Percentiles rank a stretch among this genome's conserved stretches.
These are phyloP conservation scores for Moniliophthora roreri DNA, from an alignment of 1,284 basidiomycete species.

Conservation along the genomic window DNA sequence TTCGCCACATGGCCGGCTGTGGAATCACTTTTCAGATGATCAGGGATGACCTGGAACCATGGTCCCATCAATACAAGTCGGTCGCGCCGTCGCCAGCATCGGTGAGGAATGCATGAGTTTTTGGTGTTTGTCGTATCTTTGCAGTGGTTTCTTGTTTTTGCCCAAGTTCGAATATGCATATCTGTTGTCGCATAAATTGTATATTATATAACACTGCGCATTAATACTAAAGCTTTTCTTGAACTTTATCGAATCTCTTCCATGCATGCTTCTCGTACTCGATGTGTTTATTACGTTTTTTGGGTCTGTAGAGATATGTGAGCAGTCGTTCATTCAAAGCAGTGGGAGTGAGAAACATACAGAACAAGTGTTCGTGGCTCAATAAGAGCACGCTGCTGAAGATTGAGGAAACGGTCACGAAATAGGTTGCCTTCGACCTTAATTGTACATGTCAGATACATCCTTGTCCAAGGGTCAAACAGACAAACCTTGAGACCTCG, in stretches of 20 bases:
- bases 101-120: too few species aligned
- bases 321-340: conserved; percentile 10
- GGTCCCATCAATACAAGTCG: conserved; percentile 10
- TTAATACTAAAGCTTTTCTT: not conserved
- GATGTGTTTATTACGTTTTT: conserved; percentile 56
- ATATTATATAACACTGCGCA: not conserved
- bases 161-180: too few species aligned
- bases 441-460: conserved; percentile 6
- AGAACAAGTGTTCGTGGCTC: conserved; percentile 74
- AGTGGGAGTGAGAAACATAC: conserved; percentile 45
- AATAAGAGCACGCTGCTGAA: conserved; percentile 77
- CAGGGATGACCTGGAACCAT: conserved; percentile 6
- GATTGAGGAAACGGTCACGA: conserved; percentile 82
- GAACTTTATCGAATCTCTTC: conserved; percentile 67
- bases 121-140: too few species aligned
- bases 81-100: not conserved
- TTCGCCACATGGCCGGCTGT: conserved; percentile 10
- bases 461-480: not conserved
- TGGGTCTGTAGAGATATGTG: conserved; percentile 47
- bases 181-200: too few species aligned
- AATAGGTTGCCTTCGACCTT: conserved; percentile 94
- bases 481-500: conserved; percentile 76
- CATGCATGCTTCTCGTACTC: conserved; percentile 90
- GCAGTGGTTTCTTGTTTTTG: too few species aligned
- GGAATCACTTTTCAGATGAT: conserved; percentile 10